Evolutionary conservation across 1,284 basidiomycete genomes (phyloP), one percentile per base, ranked within the genome.

Genomic region (Ceratobasidium sp.): DNA sequence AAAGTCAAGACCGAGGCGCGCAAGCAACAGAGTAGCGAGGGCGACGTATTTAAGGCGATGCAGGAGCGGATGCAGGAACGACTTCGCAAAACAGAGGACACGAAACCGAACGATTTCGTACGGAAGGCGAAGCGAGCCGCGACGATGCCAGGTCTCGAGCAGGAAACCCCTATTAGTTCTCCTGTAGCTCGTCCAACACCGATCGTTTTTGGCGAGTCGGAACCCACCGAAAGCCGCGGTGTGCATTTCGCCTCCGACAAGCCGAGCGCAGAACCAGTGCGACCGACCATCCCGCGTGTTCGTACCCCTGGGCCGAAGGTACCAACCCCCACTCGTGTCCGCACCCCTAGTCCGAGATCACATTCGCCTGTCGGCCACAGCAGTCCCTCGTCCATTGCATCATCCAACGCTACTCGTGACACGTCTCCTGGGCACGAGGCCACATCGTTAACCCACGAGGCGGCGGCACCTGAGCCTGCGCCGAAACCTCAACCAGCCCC

Each of bases 281-380:
- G 48, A 20, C 62, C 73, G 50, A 12, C 73, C 12, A 66, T 64
- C 23, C 73, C 73, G 17, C 73, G 73, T 26, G 62, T 66, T 46
- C 73, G 73, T 50, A 75, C 73, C 26, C 73, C 73, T 28, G 62
- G 62, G 12, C 73, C 74, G 13, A 66, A 48, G 44, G 46, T 61
- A 28, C 23, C 28, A 23, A 74, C 62, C 13, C 69, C 69, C 15
- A 56, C 69, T 50, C 74, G 74, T 76, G 54, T 56, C 2, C 74
- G 74, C n/a, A 76, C 74, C n/a, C 74, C 74, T 33, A 76, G 74
- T 33, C 74, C 74, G 15, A 54, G 74, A 57, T 76, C 74, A n/a
- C 48, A 76, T 50, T 76, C 64, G 15, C 74, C 74, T 5, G 64
- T 67, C 40, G 70, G 59, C 10, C 66, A 54, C 44, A 54, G 66